phyloP scores from a whole-genome alignment of 2,329 filamentous ascomycete species.

The Fusarium sp. region DNA sequence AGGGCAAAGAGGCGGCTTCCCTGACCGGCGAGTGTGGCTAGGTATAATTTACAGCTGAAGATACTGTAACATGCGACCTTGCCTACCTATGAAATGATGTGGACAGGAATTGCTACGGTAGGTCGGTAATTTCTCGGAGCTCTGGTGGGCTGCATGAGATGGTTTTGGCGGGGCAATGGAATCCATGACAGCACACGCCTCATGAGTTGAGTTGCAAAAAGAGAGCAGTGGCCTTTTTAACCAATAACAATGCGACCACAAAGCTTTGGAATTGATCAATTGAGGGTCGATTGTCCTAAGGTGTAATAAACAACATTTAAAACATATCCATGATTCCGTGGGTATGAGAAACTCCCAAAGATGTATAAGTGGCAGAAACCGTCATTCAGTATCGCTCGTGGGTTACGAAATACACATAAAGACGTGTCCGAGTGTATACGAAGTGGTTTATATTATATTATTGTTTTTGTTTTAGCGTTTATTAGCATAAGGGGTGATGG shows the following conservation, averaged over 20 bases:
- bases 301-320: not conserved
- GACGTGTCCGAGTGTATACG: not conserved
- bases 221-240: not conserved
- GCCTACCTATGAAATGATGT: conserved; percentile 35
- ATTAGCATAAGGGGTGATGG: not conserved
- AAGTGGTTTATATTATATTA: not conserved
- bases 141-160: conserved; percentile 40
- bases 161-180: conserved; percentile 41
- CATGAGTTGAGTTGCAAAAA: conserved; percentile 7
- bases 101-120: conserved; percentile 46
- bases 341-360: not conserved
- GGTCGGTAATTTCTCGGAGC: conserved; percentile 49
- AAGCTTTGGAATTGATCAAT: not conserved
- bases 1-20: conserved; percentile 44
- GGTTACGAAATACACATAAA: not conserved
- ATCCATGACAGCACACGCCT: conserved; percentile 28
- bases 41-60: conserved; percentile 33
- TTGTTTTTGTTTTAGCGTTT: not conserved
- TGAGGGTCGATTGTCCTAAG: not conserved
- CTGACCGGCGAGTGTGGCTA: conserved; percentile 32
- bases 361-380: not conserved
- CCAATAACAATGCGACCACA: not conserved
- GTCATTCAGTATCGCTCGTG: not conserved
- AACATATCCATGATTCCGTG: not conserved
- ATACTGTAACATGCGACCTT: conserved; percentile 21